These are phyloP conservation scores for Solanum paucissectum DNA, from an alignment of 257 asterid genomes.

Conservation along the genomic window DNA sequence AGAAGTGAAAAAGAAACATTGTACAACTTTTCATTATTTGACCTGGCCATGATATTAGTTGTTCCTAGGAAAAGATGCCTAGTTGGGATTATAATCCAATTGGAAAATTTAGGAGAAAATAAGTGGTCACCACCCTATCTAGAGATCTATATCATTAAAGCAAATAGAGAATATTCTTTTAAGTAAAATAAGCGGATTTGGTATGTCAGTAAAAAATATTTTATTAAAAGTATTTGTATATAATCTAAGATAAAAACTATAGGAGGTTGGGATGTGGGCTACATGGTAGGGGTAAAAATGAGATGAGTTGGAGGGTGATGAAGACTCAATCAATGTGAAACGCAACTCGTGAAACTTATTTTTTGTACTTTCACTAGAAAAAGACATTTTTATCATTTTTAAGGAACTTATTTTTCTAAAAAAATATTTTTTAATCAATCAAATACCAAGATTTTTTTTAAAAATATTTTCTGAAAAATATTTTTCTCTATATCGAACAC, in stretches of 20 bases:
- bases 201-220: no score
- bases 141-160: background rate
- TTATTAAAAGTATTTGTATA: background rate
- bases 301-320: background rate
- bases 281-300: background rate
- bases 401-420: no score
- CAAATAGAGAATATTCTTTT: background rate
- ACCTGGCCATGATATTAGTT: background rate
- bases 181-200: background rate
- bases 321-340: no score
- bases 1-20: background rate
- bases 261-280: background rate
- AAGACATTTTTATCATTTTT: no score
- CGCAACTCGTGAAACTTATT: no score
- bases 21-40: background rate
- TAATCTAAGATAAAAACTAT: background rate
- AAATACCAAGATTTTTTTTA: rapidly evolving
- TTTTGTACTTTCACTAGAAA: no score
- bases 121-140: background rate
- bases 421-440: background rate
- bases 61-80: background rate
- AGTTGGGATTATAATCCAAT: background rate
- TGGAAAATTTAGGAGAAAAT: background rate
- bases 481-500: background rate
- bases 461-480: background rate